phyloP scores from a whole-genome alignment of 2,329 filamentous ascomycete species.

The Colletotrichum endophyticum region DNA sequence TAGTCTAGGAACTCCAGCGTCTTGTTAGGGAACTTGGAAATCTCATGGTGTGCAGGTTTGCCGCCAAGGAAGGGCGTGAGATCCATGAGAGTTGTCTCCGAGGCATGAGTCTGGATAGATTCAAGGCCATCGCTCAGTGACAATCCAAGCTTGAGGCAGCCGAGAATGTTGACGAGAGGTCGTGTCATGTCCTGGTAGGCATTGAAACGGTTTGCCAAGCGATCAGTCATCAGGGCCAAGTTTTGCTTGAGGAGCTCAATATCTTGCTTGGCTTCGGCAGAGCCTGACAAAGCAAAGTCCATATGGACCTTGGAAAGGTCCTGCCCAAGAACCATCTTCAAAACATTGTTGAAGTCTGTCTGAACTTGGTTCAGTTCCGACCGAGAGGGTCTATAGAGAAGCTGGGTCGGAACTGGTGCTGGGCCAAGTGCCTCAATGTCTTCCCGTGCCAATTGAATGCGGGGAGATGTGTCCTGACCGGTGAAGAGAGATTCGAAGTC shows the following conservation, averaged over 20 bases:
- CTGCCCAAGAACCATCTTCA: conserved; percentile 65
- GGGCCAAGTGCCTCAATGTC: conserved; percentile 70
- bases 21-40: conserved; percentile 27
- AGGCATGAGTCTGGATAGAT: background rate
- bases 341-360: conserved; percentile 79
- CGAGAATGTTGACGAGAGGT: conserved; percentile 79
- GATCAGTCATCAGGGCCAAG: conserved; percentile 71
- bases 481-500: conserved; percentile 72
- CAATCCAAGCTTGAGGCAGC: conserved; percentile 78
- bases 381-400: conserved; percentile 72
- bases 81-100: conserved; percentile 37
- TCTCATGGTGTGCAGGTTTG: conserved; percentile 16
- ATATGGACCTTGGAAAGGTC: conserved; percentile 44
- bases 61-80: conserved; percentile 64
- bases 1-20: conserved; percentile 57
- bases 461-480: conserved; percentile 70
- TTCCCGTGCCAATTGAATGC: conserved; percentile 65
- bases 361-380: conserved; percentile 77
- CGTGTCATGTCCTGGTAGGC: conserved; percentile 86
- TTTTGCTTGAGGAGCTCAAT: conserved; percentile 58
- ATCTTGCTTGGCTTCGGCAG: conserved; percentile 42
- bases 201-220: conserved; percentile 73
- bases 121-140: conserved; percentile 59
- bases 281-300: conserved; percentile 33
- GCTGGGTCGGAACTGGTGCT: conserved; percentile 65